Percentiles rank a stretch among this genome's conserved stretches.
These are phyloP conservation scores for Pseudonectria foliicola DNA, from an alignment of 2,329 filamentous ascomycete genomes.

Conservation along the genomic window DNA sequence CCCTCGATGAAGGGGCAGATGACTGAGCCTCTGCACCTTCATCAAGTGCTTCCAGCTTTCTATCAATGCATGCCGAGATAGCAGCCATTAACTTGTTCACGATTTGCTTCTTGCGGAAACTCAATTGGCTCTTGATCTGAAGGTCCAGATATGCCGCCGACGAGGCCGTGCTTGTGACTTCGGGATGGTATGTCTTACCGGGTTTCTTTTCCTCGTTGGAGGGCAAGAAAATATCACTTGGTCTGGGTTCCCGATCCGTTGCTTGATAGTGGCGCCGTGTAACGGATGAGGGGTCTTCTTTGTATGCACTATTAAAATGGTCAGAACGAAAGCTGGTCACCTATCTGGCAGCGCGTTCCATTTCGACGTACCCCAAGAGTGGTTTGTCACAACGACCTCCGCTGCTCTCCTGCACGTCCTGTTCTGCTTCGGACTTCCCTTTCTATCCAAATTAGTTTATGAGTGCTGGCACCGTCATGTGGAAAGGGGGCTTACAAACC, in stretches of 20 bases:
- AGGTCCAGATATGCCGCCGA: constrained; percentile 9
- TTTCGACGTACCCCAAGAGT: constrained; percentile 11
- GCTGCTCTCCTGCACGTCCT: constrained; percentile 18
- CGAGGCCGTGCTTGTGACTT: constrained; percentile 7
- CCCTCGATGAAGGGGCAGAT: constrained; percentile 14
- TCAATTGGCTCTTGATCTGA: constrained; percentile 7
- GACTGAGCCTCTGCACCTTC: constrained; percentile 7
- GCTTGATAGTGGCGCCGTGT: constrained; percentile 7
- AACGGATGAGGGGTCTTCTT: constrained; percentile 8
- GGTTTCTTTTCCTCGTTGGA: constrained; percentile 10
- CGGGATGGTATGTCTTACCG: constrained; percentile 14
- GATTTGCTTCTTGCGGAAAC: constrained; percentile 8
- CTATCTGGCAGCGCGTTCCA: too few relatives aligned
- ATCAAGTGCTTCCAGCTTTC: constrained; percentile 10
- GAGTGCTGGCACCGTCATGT: too few relatives aligned
- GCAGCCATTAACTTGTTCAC: constrained; percentile 9
- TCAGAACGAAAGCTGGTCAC: background rate
- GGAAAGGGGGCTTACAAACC: constrained; percentile 1
- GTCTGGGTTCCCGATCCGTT: constrained; percentile 6
- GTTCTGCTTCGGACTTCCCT: constrained; percentile 9
- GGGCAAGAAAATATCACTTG: constrained; percentile 15
- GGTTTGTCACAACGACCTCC: constrained; percentile 17
- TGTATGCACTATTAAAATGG: background rate
- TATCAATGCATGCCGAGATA: constrained; percentile 8
- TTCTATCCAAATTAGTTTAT: background rate